Conservation (phyloP, 192 early-diverging fungal genomes). For the Backusella macrospora region DNA sequence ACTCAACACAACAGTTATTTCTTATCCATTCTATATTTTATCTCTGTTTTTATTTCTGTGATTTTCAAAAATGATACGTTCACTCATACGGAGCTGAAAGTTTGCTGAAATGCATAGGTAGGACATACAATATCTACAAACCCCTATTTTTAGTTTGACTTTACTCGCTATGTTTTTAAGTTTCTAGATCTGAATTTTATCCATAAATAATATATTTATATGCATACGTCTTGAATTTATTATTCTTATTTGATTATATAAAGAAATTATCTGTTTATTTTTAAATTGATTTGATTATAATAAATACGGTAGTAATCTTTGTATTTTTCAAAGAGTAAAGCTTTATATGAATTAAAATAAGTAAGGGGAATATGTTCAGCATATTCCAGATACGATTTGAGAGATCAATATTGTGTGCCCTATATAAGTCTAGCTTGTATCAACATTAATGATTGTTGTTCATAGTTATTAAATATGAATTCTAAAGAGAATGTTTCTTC, state of each 20-base stretch:
- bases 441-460: background rate
- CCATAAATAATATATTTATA: background rate
- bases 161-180: background rate
- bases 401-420: background rate
- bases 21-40: too few relatives aligned
- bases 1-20: too few relatives aligned
- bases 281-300: background rate
- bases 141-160: background rate
- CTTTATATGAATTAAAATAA: background rate
- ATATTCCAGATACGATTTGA: background rate
- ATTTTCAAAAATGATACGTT: too few relatives aligned
- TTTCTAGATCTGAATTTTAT: background rate
- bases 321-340: background rate
- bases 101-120: background rate
- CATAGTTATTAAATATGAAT: background rate
- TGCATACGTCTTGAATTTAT: background rate
- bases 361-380: background rate
- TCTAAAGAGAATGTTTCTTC: background rate
- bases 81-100: background rate
- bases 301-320: background rate
- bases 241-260: slow-evolving; percentile 6
- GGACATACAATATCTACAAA: background rate
- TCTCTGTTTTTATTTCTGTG: too few relatives aligned
- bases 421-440: background rate
- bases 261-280: background rate